These are phyloP conservation scores for Ascocoryne sarcoides DNA, from an alignment of 2,329 filamentous ascomycete genomes.

Conservation along the genomic window DNA sequence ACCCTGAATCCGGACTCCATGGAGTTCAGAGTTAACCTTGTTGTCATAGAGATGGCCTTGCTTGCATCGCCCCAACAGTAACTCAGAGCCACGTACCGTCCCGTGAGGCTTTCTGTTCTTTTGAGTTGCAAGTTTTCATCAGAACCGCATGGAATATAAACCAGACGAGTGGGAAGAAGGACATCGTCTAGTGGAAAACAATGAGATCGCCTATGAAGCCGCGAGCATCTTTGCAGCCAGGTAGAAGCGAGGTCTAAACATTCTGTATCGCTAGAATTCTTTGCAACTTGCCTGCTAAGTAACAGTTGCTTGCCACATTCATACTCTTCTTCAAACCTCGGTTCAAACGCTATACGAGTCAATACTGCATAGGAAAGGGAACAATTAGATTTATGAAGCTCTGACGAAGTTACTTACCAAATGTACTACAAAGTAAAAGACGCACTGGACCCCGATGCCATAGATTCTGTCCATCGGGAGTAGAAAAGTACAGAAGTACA, in stretches of 20 bases:
- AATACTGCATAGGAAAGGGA: neutral
- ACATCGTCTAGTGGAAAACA: neutral
- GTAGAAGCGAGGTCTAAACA: neutral
- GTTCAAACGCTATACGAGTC: neutral
- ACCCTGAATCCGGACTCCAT: neutral
- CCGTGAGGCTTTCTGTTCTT: neutral
- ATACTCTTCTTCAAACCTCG: neutral
- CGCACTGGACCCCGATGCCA: neutral
- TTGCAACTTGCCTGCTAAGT: neutral
- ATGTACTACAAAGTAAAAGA: neutral
- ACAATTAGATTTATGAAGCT: neutral
- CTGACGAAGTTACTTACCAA: neutral
- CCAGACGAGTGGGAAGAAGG: neutral
- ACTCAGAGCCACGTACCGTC: slow-evolving; percentile 12
- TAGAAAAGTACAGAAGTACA: neutral
- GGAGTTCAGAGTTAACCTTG: neutral
- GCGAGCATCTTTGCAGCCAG: neutral
- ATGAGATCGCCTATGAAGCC: neutral
- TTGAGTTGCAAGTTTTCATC: neutral
- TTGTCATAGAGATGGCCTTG: slow-evolving; percentile 1
- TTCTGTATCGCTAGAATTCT: neutral
- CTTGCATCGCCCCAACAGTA: slow-evolving; percentile 14
- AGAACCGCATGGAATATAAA: neutral
- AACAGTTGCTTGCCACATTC: neutral
- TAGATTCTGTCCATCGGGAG: neutral